Evolutionary conservation across 805 yeast species (phyloP).

Genomic region (Myxozyma vanderwaltii): DNA sequence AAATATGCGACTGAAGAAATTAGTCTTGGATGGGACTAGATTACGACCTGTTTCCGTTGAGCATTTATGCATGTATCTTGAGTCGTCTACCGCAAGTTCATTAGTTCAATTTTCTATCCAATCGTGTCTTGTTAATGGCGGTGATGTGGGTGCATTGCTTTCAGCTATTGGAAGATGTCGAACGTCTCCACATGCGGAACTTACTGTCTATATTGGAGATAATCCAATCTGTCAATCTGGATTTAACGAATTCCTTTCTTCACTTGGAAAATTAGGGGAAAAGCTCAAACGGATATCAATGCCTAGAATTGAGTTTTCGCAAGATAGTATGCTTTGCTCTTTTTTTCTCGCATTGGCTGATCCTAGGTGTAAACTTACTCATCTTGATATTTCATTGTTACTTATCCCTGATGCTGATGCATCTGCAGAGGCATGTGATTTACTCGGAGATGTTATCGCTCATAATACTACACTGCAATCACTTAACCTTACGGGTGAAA

Average conservation of each 20-base stretch:
- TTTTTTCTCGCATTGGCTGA: constrained; percentile 25
- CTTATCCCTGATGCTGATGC: constrained; percentile 37
- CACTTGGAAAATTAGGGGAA: constrained; percentile 10
- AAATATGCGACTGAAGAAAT: constrained; percentile 29
- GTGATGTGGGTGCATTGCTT: constrained; percentile 26
- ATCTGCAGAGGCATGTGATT: constrained; percentile 31
- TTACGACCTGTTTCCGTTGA: constrained; percentile 28
- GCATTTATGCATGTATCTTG: constrained; percentile 25
- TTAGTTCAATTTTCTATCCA: constrained; percentile 33
- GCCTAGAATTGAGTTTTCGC: constrained; percentile 32
- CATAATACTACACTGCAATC: constrained; percentile 25
- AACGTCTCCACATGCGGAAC: constrained; percentile 18
- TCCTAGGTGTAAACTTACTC: constrained; percentile 27
- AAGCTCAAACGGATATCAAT: constrained; percentile 28
- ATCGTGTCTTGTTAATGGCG: constrained; percentile 34
- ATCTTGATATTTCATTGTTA: constrained; percentile 34
- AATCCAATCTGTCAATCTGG: constrained; percentile 30
- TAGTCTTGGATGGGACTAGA: constrained; percentile 34
- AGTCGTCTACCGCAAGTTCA: constrained; percentile 14
- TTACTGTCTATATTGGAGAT: constrained; percentile 33
- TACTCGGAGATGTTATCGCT: constrained; percentile 36
- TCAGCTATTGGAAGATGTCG: constrained; percentile 28
- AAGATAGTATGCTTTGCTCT: constrained; percentile 27
- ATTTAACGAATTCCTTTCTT: constrained; percentile 17
- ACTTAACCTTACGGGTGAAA: constrained; percentile 35